Conservation (phyloP, 2,329 filamentous ascomycete genomes). For the Sclerotinia spermophila region DNA sequence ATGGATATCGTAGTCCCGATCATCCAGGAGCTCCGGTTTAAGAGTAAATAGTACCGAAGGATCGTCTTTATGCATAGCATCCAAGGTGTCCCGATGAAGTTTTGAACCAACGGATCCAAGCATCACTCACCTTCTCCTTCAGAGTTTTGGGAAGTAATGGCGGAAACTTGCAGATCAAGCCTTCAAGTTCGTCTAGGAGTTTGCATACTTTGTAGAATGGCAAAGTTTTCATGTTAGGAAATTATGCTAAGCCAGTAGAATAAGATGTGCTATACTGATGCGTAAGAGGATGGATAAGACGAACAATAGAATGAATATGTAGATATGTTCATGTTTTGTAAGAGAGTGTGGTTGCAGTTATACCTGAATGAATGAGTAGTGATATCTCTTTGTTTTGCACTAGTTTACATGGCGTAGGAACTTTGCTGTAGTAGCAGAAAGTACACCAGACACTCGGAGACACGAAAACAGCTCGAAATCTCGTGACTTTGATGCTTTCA, state of each 20-base stretch:
- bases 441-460: not conserved
- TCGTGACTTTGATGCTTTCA: not conserved
- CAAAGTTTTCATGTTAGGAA: constrained; percentile 48
- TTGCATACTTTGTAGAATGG: constrained; percentile 70
- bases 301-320: not conserved
- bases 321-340: not conserved
- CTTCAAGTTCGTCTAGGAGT: constrained; percentile 66
- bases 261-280: not conserved
- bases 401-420: not conserved
- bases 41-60: constrained; percentile 3
- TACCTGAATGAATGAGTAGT: not conserved
- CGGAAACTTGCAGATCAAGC: constrained; percentile 38
- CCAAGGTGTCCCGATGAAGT: constrained; percentile 55
- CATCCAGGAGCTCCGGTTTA: constrained; percentile 56
- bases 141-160: constrained; percentile 38
- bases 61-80: constrained; percentile 38
- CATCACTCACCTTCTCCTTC: constrained; percentile 54
- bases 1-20: constrained; percentile 73
- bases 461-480: constrained; percentile 4
- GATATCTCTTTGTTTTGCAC: not conserved
- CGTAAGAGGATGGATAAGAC: not conserved
- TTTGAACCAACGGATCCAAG: constrained; percentile 65
- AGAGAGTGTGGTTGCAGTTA: not conserved
- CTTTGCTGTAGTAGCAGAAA: not conserved
- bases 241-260: constrained; percentile 1